phyloP scores from a whole-genome alignment of 2,329 filamentous ascomycete genomes.

The Daldinia sp. region DNA sequence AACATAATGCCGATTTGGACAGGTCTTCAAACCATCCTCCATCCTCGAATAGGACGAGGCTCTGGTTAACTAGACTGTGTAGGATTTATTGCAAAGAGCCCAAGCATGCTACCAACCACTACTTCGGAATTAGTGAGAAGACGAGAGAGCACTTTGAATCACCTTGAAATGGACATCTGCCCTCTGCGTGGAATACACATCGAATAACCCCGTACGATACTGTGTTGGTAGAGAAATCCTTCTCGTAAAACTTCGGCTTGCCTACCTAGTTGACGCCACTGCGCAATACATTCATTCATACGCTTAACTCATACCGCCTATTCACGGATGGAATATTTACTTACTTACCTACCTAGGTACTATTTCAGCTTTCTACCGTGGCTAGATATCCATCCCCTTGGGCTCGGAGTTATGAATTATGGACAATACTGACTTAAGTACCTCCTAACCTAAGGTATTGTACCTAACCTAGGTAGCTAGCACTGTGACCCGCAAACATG shows the following conservation, averaged over 20 bases:
- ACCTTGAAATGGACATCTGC: too few relatives aligned
- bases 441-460: too few relatives aligned
- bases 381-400: conserved; percentile 23
- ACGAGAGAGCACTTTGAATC: neutral
- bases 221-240: conserved; percentile 9
- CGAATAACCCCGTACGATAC: neutral
- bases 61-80: neutral
- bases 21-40: conserved; percentile 6
- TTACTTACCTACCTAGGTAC: neutral
- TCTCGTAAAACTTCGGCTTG: conserved; percentile 15
- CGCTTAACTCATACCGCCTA: conserved; percentile 19
- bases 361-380: conserved; percentile 8
- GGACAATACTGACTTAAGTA: conserved; percentile 3
- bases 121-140: neutral
- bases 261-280: neutral
- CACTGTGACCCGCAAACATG: conserved; percentile 35
- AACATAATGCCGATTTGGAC: conserved; percentile 9
- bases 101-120: neutral
- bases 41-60: neutral
- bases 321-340: neutral
- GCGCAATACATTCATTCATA: neutral
- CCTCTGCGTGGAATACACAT: neutral
- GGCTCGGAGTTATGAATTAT: conserved; percentile 14
- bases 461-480: too few relatives aligned
- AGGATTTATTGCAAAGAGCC: neutral